phyloP scores from a whole-genome alignment of 768 basidiomycete genomes.

The Collybia sp. region DNA sequence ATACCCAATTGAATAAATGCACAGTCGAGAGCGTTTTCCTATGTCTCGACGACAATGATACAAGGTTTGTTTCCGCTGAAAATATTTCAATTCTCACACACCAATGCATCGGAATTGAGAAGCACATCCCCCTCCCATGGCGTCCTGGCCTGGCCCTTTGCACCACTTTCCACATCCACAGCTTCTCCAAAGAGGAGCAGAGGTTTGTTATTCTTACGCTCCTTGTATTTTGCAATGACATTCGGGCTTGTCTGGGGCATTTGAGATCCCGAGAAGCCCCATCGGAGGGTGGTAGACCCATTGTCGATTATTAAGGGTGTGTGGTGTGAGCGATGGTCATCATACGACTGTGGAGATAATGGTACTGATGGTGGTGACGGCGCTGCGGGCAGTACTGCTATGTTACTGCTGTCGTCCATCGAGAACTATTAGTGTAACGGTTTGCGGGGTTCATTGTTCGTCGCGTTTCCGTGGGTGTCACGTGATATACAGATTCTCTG shows the following conservation, averaged over 20 bases:
- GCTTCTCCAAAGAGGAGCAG: conserved; percentile 87
- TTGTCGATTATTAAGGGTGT: conserved; percentile 87
- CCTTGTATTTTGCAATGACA: conserved; percentile 83
- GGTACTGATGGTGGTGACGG: conserved; percentile 14
- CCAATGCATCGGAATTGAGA: conserved; percentile 89
- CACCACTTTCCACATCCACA: conserved; percentile 81
- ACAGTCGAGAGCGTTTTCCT: conserved; percentile 96
- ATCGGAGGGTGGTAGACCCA: conserved; percentile 77
- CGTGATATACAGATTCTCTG: no score
- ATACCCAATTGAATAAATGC: conserved; percentile 86
- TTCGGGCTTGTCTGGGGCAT: conserved; percentile 62
- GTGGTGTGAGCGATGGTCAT: conserved; percentile 38
- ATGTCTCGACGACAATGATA: conserved; percentile 23
- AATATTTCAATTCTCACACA: conserved; percentile 36
- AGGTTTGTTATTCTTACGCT: conserved; percentile 77
- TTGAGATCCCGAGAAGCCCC: conserved; percentile 69
- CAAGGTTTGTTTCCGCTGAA: conserved; percentile 8
- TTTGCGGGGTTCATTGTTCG: no score
- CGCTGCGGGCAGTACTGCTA: conserved; percentile 6
- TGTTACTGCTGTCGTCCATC: no score
- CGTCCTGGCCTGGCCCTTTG: conserved; percentile 69
- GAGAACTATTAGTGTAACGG: no score
- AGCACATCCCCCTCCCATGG: conserved; percentile 96
- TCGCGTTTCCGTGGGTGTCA: no score
- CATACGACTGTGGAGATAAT: conserved; percentile 39